Evolutionary conservation across 2,329 filamentous ascomycete genomes (phyloP).

Genomic region (Diaporthe destruens): DNA sequence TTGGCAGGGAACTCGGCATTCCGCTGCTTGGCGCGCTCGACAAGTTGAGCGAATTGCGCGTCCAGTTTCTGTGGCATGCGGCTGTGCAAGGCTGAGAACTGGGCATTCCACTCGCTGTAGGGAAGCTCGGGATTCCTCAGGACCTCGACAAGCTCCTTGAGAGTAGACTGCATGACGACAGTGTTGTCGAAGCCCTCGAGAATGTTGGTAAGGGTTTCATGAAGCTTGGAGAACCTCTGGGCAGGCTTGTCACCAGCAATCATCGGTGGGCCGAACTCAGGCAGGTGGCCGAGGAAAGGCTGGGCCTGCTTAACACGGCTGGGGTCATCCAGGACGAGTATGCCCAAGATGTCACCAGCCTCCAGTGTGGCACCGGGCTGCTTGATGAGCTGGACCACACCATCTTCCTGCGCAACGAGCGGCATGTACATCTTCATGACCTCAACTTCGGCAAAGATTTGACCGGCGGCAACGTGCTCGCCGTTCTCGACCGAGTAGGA

Average conservation of each 20-base stretch:
- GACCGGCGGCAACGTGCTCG: conserved; percentile 89
- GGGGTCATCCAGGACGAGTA: conserved; percentile 93
- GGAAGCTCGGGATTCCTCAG: conserved; percentile 90
- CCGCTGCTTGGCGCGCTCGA: conserved; percentile 84
- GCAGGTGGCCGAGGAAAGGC: conserved; percentile 91
- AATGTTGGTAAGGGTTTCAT: conserved; percentile 86
- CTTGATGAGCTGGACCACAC: conserved; percentile 98
- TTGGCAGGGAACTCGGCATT: conserved; percentile 93
- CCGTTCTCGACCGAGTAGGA: conserved; percentile 98
- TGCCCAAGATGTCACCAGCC: conserved; percentile 98
- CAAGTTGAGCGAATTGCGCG: conserved; percentile 81
- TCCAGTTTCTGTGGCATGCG: conserved; percentile 97
- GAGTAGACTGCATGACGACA: conserved; percentile 88
- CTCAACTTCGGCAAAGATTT: conserved; percentile 96
- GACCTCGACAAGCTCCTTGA: conserved; percentile 91
- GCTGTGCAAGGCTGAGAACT: conserved; percentile 95
- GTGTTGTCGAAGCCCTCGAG: conserved; percentile 96
- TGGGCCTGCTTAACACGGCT: conserved; percentile 96
- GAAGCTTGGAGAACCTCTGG: conserved; percentile 84
- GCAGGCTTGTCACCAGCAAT: conserved; percentile 92
- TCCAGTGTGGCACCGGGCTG: conserved; percentile 98
- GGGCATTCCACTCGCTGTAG: conserved; percentile 95
- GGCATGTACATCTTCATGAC: conserved; percentile 99
- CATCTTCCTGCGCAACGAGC: conserved; percentile 92
- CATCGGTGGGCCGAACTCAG: conserved; percentile 86